Evolutionary conservation across 805 yeast species (phyloP).

Genomic region (Hanseniaspora nectarophila): DNA sequence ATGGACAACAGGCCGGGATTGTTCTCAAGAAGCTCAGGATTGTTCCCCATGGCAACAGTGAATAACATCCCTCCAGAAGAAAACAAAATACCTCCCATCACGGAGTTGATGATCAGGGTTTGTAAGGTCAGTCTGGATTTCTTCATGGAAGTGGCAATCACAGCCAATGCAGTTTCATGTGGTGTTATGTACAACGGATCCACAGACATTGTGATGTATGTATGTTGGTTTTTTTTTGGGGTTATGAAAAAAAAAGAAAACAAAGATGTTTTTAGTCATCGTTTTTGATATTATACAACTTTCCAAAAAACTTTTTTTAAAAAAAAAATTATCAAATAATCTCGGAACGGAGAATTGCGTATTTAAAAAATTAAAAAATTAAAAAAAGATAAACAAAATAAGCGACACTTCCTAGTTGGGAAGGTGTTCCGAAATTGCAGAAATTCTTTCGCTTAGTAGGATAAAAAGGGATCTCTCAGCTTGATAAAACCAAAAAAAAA

Average conservation of each 20-base stretch:
- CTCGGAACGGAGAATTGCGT: neutral
- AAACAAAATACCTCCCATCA: constrained; percentile 60
- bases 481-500: too few relatives aligned
- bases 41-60: constrained; percentile 42
- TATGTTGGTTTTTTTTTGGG: neutral
- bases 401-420: neutral
- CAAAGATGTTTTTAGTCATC: too few relatives aligned
- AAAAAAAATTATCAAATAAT: too few relatives aligned
- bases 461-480: too few relatives aligned
- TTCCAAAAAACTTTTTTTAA: too few relatives aligned
- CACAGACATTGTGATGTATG: constrained; percentile 25
- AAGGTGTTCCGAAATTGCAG: neutral
- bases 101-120: constrained; percentile 48
- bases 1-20: constrained; percentile 45
- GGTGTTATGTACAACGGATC: constrained; percentile 57
- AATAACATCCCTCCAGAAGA: constrained; percentile 63
- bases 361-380: too few relatives aligned
- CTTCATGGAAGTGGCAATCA: constrained; percentile 77
- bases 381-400: neutral
- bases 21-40: constrained; percentile 31
- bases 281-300: too few relatives aligned
- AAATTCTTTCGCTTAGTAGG: too few relatives aligned
- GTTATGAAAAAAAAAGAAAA: too few relatives aligned
- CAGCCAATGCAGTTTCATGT: constrained; percentile 71
- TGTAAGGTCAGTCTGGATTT: constrained; percentile 57